Evolutionary conservation across 768 basidiomycete genomes (phyloP), one percentile per base, ranked within the genome.

Genomic region (Lyophyllum shimeji): DNA sequence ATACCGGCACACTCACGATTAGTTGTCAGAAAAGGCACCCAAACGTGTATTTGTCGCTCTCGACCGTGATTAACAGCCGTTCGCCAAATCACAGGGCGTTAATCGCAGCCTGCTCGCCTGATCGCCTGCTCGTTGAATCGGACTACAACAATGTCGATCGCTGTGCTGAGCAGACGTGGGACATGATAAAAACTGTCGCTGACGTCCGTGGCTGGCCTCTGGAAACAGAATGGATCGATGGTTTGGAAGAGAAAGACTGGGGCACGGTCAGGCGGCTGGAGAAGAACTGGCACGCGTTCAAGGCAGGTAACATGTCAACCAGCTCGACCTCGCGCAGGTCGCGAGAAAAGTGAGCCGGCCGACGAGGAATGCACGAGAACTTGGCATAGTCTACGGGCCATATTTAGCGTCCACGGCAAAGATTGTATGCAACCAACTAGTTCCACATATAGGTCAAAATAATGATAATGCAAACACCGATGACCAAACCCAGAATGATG

Each of bases 31-130:
- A 77, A 71, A 77, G 71, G 45, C 84, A 95, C 59, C 64, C 72
- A 4, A 98, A 98, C 69, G 77, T 87, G 49, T 99, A 86, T 72
- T 77, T 96, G 52, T 98, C 95, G 0, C 76, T 96, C 11, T 97
- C 95, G 1, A 91, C 88, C 0, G 84, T 82, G 55, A 91, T 96
- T 63, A 96, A 96, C 58, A 75, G 82, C 20, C 85, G 89, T 39
- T 88, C 89, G 7, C 71, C 78, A 5, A 82, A 82, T 39, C 82
- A 90, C 57, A 74, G 76, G 37, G 73, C 78, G 1, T 78, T 98
- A 18, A 87, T 96, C 48, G 71, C 78, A 42, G 74, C 78, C 0
- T 89, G 87, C 60, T 74, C 83, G 47, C 72, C 84, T 1, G 68
- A 82, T 57, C 84, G 93, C 21, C 78, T 98, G 24, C 79, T 98